Conservation (phyloP, 176 grass and related monocot species). For the Avena insularis region DNA sequence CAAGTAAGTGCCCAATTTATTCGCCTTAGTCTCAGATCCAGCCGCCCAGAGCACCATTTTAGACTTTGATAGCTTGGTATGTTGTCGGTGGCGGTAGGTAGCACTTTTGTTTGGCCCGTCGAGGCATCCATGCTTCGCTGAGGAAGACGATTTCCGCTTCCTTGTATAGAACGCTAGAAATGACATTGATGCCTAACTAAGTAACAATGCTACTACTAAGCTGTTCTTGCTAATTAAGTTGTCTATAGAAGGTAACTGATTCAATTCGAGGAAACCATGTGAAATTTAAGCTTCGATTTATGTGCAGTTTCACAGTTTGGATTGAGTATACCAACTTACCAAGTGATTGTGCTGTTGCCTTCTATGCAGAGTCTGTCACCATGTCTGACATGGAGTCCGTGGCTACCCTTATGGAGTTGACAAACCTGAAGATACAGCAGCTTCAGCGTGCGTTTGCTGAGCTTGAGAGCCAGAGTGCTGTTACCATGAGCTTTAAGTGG, state of each 20-base stretch:
- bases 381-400: conserved; percentile 69
- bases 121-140: background rate
- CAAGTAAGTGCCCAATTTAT: conserved; percentile 22
- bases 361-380: conserved; percentile 14
- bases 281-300: conserved; percentile 21
- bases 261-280: background rate
- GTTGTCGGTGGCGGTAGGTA: background rate
- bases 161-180: background rate
- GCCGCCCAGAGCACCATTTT: background rate
- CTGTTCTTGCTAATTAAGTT: background rate
- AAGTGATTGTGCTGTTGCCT: background rate
- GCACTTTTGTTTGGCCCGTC: background rate
- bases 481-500: conserved; percentile 90
- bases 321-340: background rate
- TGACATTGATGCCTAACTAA: background rate
- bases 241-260: background rate
- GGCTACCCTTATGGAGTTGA: conserved; percentile 80
- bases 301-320: background rate
- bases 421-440: conserved; percentile 81
- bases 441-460: conserved; percentile 82
- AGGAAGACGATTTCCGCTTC: conserved; percentile 17
- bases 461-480: conserved; percentile 71
- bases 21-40: conserved; percentile 25
- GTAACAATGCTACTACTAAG: background rate
- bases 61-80: background rate